Conservation (phyloP, 257 asterid genomes). For the Gardenia jasminoides region DNA sequence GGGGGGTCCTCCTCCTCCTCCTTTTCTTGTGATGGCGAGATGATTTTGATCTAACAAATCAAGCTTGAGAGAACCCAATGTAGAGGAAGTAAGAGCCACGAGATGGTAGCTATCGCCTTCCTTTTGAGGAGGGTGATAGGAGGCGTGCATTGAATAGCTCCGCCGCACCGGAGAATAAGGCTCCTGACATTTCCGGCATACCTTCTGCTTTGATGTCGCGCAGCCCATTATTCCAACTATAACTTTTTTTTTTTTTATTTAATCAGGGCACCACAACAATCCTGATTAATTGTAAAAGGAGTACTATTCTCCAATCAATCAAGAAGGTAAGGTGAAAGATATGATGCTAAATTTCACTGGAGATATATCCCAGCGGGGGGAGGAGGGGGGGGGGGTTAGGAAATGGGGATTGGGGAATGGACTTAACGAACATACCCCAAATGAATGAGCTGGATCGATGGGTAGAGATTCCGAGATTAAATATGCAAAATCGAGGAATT, state of each 20-base stretch:
- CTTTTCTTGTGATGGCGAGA: constrained; percentile 22
- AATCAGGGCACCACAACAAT: background rate
- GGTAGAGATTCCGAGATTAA: constrained; percentile 39
- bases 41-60: constrained; percentile 45
- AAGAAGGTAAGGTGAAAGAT: background rate
- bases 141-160: constrained; percentile 68
- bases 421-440: constrained; percentile 47
- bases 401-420: constrained; percentile 32
- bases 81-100: constrained; percentile 84
- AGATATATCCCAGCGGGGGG: too few relatives aligned
- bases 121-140: constrained; percentile 41
- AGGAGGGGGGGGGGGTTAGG: background rate
- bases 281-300: background rate
- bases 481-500: constrained; percentile 15
- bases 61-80: constrained; percentile 72
- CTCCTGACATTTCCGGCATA: constrained; percentile 64
- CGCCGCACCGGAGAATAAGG: constrained; percentile 66
- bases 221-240: constrained; percentile 60
- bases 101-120: constrained; percentile 52
- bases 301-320: background rate
- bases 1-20: background rate
- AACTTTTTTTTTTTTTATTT: background rate
- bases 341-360: too few relatives aligned
- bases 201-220: constrained; percentile 58
- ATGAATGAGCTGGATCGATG: constrained; percentile 42